phyloP scores from a whole-genome alignment of 441 rosid genomes.

The Rhodomyrtus psidioides region DNA sequence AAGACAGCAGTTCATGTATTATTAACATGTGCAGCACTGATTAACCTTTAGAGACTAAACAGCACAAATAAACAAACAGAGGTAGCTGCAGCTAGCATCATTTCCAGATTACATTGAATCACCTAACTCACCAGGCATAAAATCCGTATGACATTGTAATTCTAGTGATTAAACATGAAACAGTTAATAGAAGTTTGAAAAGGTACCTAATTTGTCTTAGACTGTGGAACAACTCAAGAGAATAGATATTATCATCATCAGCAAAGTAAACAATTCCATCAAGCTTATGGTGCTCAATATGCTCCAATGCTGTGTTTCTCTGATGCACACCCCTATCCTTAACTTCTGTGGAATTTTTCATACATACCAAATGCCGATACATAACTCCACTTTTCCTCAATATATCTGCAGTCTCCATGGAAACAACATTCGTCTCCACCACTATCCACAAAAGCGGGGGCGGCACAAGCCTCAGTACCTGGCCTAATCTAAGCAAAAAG shows the following conservation, averaged over 20 bases:
- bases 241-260: constrained; percentile 82
- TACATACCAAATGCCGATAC: constrained; percentile 78
- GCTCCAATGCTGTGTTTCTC: constrained; percentile 79
- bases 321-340: constrained; percentile 88
- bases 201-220: constrained; percentile 62
- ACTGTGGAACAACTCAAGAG: constrained; percentile 68
- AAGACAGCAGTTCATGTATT: neutral
- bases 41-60: neutral
- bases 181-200: neutral
- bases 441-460: constrained; percentile 94
- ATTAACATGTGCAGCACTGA: neutral
- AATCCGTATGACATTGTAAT: neutral
- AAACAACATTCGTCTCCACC: constrained; percentile 62
- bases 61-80: neutral
- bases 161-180: neutral
- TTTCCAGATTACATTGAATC: neutral
- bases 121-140: neutral
- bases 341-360: constrained; percentile 35
- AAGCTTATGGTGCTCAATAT: constrained; percentile 69
- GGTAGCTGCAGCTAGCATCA: neutral
- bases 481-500: constrained; percentile 66
- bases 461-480: constrained; percentile 65
- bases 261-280: constrained; percentile 93
- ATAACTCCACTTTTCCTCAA: constrained; percentile 80
- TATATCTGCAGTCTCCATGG: constrained; percentile 79